Base-by-base conservation (phyloP, 345 rosid species). In the Populus deltoides region DNA sequence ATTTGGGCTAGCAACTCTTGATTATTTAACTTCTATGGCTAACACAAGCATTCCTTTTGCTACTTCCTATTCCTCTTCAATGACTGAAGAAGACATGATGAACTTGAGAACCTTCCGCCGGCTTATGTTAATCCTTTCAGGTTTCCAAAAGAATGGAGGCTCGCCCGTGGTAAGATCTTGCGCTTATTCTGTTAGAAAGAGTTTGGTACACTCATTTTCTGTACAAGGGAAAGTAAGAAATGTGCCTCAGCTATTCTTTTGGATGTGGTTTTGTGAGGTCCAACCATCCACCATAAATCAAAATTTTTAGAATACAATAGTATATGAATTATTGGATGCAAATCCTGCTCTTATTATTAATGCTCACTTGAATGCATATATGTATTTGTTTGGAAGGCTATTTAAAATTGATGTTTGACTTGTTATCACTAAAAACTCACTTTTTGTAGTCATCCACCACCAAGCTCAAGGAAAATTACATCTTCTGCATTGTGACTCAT, bases 21-120 rank as follows among this genome's bases (percentile, higher is more conserved):
- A 92, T 81, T 90, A 89, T 38, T 77, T 93, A 70, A 80, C 89
- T 72, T 92, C 88, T 66, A 83, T 66, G n/a, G 88, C 90, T 71
- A 71, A 81, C 13, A 25, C 88, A 76, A 81, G 71, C 70, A 74
- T 83, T 73, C 94, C 94, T 31, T 87, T 91, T 81, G 72, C 84
- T 70, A 72, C 82, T 69, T 82, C 89, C 79, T 53, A 67, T 74
- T 81, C 89, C 36, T 84, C 89, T 68, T 76, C 86, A 24, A 79
- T 93, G 92, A 90, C 95, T 25, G 84, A 90, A 68, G 98, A 94
- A 81, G 98, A 94, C 87, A 72, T 47, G 41, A 83, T 82, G 81
- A 94, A 94, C 86, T 87, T 94, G 80, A 88, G 85, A 86, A 93
- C 86, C 12, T 86, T 94, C 74, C 90, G 77, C n/a, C 92, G 91